Base-by-base conservation (phyloP, 2,329 filamentous ascomycete genomes). In the Penicillium brasilianum region DNA sequence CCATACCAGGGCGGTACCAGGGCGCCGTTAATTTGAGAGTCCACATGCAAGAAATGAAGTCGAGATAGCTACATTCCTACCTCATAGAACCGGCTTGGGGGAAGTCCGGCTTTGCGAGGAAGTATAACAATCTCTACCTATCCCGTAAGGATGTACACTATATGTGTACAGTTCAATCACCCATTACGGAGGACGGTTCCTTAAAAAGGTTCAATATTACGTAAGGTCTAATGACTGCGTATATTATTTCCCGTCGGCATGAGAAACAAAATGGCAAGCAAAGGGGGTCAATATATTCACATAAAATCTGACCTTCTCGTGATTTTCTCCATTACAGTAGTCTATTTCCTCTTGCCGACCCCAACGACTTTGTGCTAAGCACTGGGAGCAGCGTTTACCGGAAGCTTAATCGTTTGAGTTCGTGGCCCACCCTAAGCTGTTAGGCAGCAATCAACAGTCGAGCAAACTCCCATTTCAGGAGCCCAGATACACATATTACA, bases 21-120 rank as follows among this genome's bases (percentile, higher is more conserved):
- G 56, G 60, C 56, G 14, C 34, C 37, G 43, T 48, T 54, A 37
- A 61, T 61, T 49, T 9, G 28, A 50, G 46, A 34, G 16, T n/a
- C 46, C 48, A 34, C 48, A 34, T 50, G 46, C 46, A 20, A 14
- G 46, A 50, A 34, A 50, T 32, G 46, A 50, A 50, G 28, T 28
- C 16, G 46, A 48, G 43, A 30, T n/a, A 30, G 43, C 22, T n/a
- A 48, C 22, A 48, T 16, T 25, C 7, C 22, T 25, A 4, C 20
- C 7, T 13, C 18, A 46, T 25, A 4, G 20, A 5, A 46, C 7
- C 25, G 25, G 6, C 3, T 28, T 9, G 37, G 16, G n/a, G 37
- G 2, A 18, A 9, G 4, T 41, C 16, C 9, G 16, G 10, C 16
- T 8, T 16, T 7, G 1, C 18, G 37, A 18, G 37, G 37, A 41